Evolutionary conservation across 139 green algal genomes (phyloP).

Genomic region (Deuterostichococcus epilithicus): DNA sequence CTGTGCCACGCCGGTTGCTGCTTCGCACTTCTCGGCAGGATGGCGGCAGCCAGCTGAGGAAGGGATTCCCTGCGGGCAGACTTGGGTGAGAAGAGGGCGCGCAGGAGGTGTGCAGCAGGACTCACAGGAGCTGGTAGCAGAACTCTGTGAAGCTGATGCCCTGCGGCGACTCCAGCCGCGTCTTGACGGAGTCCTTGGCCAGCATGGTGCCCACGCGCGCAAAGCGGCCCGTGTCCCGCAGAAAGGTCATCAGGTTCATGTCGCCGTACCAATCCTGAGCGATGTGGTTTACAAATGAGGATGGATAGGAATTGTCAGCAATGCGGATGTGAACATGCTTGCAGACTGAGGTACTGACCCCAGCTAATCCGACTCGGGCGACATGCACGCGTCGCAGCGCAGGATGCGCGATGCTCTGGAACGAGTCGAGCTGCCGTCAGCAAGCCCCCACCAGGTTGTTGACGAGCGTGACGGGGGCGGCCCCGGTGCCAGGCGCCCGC

Average conservation of each 20-base stretch:
- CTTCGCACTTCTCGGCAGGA: too few relatives aligned
- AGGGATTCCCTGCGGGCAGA: too few relatives aligned
- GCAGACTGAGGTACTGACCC: too few relatives aligned
- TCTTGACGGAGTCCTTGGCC: constrained; percentile 88
- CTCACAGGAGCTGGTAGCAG: constrained; percentile 94
- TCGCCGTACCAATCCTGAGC: constrained; percentile 74
- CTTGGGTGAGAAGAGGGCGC: too few relatives aligned
- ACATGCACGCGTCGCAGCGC: neutral
- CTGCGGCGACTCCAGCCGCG: constrained; percentile 76
- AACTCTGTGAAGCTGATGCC: constrained; percentile 95
- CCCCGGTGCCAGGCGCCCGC: neutral
- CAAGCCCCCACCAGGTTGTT: constrained; percentile 74
- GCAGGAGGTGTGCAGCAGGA: too few relatives aligned
- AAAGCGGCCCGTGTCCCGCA: constrained; percentile 91
- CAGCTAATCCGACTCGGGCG: neutral
- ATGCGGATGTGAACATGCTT: too few relatives aligned
- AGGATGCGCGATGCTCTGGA: too few relatives aligned
- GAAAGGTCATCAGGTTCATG: constrained; percentile 88
- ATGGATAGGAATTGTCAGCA: too few relatives aligned
- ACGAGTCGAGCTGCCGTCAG: neutral
- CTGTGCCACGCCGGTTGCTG: too few relatives aligned
- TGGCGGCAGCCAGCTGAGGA: too few relatives aligned
- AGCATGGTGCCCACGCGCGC: constrained; percentile 94
- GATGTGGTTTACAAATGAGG: too few relatives aligned
- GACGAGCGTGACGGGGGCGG: constrained; percentile 45